Evolutionary conservation across 805 yeast species (phyloP), one percentile per base, ranked within the genome.

Genomic region (Diddensiella transvaalensis): DNA sequence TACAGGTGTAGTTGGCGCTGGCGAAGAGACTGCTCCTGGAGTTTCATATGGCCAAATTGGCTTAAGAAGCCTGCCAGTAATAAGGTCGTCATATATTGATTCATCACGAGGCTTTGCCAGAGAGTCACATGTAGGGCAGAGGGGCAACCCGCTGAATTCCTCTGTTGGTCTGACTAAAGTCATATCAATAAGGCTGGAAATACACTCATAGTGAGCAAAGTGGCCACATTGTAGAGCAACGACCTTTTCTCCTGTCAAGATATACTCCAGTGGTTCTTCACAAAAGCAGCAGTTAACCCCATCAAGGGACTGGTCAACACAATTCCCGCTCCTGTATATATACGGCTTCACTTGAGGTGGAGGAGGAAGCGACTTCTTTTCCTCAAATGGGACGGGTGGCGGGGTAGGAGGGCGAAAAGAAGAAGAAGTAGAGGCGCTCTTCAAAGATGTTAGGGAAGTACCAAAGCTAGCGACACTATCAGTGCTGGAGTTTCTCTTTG

Each of bases 281-380:
- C 59, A 56, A 24, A 56, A 52, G 40, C 57, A 52, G 47, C 59
- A 56, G 11, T 22, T 38, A 18, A 18, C 18, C 11, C 52, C 55
- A 10, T 36, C 47, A 8, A 50, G 24, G 4, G 54, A 41, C 11
- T 32, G 32, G 19, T 37, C 44, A 44, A 13, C 22, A 13, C 44
- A 22, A 18, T 15, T 46, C 22, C 19, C 37, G 13, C 39, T 40
- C 5, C 30, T 19, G 17, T 45, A 44, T 10, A 45, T 40, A 24
- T 39, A 48, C n/a, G 52, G 52, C 6, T 30, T 33, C 8, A 48
- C 48, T 10, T 29, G 13, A 21, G 52, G 52, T 3, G 48, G 42
- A 10, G 37, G 44, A 40, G 30, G 35, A 22, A 22, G 35, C 22
- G 44, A 24, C 35, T 22, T 29, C 15, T 23, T 18, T 15, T 23